phyloP scores from a whole-genome alignment of 1,284 basidiomycete species.

The Tetrapyrgos nigripes region DNA sequence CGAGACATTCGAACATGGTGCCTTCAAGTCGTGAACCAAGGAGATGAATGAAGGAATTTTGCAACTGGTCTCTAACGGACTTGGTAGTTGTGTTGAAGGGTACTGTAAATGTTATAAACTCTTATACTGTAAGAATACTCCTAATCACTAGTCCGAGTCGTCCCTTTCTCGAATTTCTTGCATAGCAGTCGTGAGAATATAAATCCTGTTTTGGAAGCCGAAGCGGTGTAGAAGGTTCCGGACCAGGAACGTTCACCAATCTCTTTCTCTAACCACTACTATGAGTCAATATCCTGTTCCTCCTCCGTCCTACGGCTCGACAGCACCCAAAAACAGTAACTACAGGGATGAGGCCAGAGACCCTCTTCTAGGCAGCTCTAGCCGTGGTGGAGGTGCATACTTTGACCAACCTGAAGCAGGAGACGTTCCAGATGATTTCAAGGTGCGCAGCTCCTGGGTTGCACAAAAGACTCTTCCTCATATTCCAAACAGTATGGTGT shows the following conservation, averaged over 20 bases:
- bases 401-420: slow-evolving; percentile 73
- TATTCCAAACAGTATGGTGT: slow-evolving; percentile 69
- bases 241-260: neutral
- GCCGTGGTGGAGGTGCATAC: slow-evolving; percentile 55
- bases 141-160: too few relatives aligned
- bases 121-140: too few relatives aligned
- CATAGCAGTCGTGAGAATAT: too few relatives aligned
- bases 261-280: slow-evolving; percentile 24
- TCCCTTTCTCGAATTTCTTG: too few relatives aligned
- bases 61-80: too few relatives aligned
- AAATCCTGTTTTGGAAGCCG: neutral
- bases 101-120: too few relatives aligned
- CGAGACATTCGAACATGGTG: slow-evolving; percentile 99
- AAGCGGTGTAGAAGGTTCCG: too few relatives aligned
- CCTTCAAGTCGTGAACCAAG: too few relatives aligned
- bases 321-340: slow-evolving; percentile 21
- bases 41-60: too few relatives aligned
- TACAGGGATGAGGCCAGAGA: slow-evolving; percentile 42
- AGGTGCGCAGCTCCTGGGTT: slow-evolving; percentile 50
- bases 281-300: slow-evolving; percentile 59
- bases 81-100: too few relatives aligned
- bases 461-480: neutral
- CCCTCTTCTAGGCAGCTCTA: slow-evolving; percentile 56
- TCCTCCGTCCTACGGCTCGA: slow-evolving; percentile 59
- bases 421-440: slow-evolving; percentile 86